Conservation (phyloP, 768 basidiomycete genomes). For the Panellus pusillus region DNA sequence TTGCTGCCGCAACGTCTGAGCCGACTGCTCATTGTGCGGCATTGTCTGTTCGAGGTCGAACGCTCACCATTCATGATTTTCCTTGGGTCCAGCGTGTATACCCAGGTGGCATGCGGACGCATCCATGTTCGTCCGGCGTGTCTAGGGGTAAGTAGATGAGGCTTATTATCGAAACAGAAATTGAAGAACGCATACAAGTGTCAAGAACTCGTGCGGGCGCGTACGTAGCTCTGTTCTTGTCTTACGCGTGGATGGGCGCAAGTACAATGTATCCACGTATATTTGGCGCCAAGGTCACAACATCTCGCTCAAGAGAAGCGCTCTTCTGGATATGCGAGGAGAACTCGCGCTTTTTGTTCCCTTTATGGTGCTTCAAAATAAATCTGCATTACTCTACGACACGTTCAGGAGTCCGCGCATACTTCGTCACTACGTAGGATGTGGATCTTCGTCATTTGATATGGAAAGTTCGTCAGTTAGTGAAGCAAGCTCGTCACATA, state of each 20-base stretch:
- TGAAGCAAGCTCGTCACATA: too few relatives aligned
- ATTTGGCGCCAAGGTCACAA: background rate
- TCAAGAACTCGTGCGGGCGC: constrained; percentile 9
- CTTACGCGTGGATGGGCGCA: constrained; percentile 4
- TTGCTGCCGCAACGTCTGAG: constrained; percentile 1
- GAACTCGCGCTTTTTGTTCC: constrained; percentile 6
- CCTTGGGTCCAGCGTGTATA: constrained; percentile 9
- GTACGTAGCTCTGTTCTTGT: constrained; percentile 8
- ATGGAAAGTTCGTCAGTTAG: too few relatives aligned
- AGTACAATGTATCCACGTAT: background rate
- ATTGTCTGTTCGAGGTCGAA: background rate
- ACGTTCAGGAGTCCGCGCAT: constrained; percentile 12
- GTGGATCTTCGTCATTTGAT: too few relatives aligned
- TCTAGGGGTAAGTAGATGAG: background rate
- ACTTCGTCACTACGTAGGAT: too few relatives aligned
- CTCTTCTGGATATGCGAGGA: constrained; percentile 11
- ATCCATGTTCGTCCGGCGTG: constrained; percentile 5
- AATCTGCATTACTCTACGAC: too few relatives aligned
- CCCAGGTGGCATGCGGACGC: constrained; percentile 9
- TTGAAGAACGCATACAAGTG: constrained; percentile 1
- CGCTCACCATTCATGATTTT: constrained; percentile 7
- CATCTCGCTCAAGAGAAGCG: too few relatives aligned
- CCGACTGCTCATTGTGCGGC: constrained; percentile 5
- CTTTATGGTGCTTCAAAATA: background rate
- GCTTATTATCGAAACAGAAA: background rate